These are phyloP conservation scores for Wallacemonas rigidus DNA, from an alignment of 208 protist genomes.

Conservation along the genomic window DNA sequence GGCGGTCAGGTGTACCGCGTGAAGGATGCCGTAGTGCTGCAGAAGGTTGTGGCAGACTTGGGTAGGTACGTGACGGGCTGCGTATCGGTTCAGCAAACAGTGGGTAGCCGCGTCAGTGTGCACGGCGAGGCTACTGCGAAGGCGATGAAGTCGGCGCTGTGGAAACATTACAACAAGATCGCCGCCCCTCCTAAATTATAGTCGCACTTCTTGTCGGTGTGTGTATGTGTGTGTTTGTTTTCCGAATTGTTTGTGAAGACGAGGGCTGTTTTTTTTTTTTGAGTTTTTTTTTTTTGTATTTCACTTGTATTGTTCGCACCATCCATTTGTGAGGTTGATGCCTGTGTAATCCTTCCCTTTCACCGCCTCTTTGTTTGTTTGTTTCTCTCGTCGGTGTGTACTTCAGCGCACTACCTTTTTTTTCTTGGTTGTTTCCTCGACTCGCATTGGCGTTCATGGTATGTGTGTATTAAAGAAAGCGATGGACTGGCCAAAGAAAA, in stretches of 20 bases:
- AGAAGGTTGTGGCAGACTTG: not conserved
- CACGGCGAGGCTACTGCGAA: not conserved
- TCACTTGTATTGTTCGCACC: slow-evolving; percentile 15
- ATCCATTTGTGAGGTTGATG: not conserved
- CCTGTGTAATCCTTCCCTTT: not conserved
- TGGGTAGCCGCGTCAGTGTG: not conserved
- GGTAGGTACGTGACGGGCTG: not conserved
- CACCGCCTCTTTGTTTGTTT: slow-evolving; percentile 1
- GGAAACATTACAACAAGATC: slow-evolving; percentile 13
- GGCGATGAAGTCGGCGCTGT: slow-evolving; percentile 7
- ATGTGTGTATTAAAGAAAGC: no score
- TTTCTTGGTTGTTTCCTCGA: slow-evolving; percentile 1
- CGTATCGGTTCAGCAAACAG: not conserved
- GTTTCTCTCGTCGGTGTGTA: not conserved
- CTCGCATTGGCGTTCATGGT: not conserved
- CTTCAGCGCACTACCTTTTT: not conserved
- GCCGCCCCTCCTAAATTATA: slow-evolving; percentile 4
- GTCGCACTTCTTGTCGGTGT: not conserved
- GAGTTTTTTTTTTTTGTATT: slow-evolving; percentile 11
- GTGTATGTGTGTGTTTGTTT: not conserved
- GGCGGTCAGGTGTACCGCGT: slow-evolving; percentile 1
- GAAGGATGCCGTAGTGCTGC: not conserved
- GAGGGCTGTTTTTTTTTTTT: not conserved
- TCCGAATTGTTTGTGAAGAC: not conserved
- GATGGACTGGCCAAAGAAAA: no score